Evolutionary conservation across 371 early-diverging fungal species (phyloP).

Genomic region (Saksenaea oblongispora): DNA sequence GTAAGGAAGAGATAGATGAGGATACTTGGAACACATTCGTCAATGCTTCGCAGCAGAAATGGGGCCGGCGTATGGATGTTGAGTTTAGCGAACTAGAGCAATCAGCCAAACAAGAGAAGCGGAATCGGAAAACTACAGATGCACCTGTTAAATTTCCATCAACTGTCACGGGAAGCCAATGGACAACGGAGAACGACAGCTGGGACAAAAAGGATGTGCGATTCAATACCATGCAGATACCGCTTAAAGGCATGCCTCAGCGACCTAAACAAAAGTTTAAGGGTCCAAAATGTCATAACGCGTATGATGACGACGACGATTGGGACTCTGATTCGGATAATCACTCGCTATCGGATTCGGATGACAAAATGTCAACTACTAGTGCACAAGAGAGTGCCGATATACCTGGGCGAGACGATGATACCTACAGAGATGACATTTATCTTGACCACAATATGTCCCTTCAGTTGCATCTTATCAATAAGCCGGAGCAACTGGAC

Average conservation of each 20-base stretch:
- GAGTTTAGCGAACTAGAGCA: conserved; percentile 7
- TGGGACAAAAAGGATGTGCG: conserved; percentile 26
- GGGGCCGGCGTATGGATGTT: conserved; percentile 24
- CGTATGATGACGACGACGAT: conserved; percentile 9
- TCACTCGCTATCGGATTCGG: background rate
- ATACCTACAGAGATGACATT: background rate
- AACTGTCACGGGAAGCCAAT: background rate
- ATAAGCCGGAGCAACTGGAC: conserved; percentile 10
- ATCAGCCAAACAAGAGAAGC: background rate
- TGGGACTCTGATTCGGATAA: conserved; percentile 10
- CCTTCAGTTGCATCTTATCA: conserved; percentile 10
- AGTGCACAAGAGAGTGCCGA: background rate
- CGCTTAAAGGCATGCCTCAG: conserved; percentile 24
- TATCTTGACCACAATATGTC: background rate
- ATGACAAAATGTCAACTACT: background rate
- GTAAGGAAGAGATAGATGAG: conserved; percentile 12
- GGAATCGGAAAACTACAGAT: background rate
- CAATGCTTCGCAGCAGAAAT: conserved; percentile 7
- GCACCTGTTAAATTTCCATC: conserved; percentile 11
- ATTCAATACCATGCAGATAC: conserved; percentile 37
- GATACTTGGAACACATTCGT: conserved; percentile 28
- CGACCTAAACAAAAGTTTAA: conserved; percentile 14
- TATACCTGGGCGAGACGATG: background rate
- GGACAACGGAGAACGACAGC: conserved; percentile 13
- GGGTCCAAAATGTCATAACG: conserved; percentile 27